Percentiles rank a stretch among this genome's conserved stretches.
phyloP scores from a whole-genome alignment of 352 stramenopile species.

The Phytophthora hybrid region DNA sequence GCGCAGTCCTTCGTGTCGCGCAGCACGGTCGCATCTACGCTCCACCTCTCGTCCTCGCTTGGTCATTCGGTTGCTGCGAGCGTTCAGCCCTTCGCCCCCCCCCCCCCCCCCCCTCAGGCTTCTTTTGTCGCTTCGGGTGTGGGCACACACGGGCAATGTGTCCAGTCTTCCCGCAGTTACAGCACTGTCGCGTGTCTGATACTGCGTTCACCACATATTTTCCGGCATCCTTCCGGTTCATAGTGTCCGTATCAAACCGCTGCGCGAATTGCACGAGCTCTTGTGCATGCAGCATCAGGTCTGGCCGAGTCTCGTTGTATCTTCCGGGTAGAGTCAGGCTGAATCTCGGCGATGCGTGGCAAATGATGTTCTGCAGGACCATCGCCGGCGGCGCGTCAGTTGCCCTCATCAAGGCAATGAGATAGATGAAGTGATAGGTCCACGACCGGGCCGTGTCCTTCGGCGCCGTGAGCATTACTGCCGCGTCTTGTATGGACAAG shows the following conservation, averaged over 20 bases:
- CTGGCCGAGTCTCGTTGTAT: slow-evolving; percentile 1
- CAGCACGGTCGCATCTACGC: neutral
- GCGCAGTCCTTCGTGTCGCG: neutral
- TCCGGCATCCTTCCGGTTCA: neutral
- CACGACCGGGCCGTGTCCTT: no score
- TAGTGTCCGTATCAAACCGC: neutral
- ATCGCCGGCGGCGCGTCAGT: no score
- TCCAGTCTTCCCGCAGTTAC: slow-evolving; percentile 2
- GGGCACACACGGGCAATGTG: neutral
- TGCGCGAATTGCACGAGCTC: slow-evolving; percentile 7
- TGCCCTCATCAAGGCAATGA: no score
- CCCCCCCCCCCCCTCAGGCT: no score
- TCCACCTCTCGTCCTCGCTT: neutral
- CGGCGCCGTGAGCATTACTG: no score
- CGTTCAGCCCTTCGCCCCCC: no score
- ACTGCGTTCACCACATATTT: slow-evolving; percentile 13
- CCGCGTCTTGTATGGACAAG: no score
- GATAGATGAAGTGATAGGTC: no score
- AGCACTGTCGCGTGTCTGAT: slow-evolving; percentile 5
- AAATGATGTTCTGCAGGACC: no score
- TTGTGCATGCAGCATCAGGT: slow-evolving; percentile 7
- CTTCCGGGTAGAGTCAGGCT: slow-evolving; percentile 5
- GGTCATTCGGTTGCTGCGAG: no score
- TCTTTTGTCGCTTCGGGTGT: neutral
- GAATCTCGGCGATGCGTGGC: neutral